Evolutionary conservation across 148 eudicot genomes (phyloP).

Genomic region (Beta vulgaris): DNA sequence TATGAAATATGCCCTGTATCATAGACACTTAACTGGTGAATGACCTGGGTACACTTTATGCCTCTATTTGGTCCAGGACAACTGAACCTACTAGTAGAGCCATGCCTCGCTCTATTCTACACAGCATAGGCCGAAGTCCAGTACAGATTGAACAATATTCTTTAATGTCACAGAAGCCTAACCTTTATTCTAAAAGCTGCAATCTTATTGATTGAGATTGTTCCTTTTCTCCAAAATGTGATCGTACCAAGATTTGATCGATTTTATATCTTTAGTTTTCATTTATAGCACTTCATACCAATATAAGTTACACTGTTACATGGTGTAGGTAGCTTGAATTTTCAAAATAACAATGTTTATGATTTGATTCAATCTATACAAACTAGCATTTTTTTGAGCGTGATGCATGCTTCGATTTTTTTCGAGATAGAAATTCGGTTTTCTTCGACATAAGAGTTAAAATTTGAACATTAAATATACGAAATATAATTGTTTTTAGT

Average conservation of each 20-base stretch:
- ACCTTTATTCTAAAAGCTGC: neutral
- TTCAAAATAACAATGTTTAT: no score
- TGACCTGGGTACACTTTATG: neutral
- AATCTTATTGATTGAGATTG: neutral
- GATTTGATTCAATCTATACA: no score
- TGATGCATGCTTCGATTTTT: no score
- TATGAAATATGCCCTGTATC: constrained; percentile 58
- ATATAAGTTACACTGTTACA: no score
- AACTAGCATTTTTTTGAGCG: no score
- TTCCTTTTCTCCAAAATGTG: neutral
- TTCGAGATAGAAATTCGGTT: no score
- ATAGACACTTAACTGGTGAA: constrained; percentile 30
- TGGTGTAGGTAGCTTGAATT: no score
- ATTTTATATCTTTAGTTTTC: no score
- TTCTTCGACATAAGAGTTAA: no score
- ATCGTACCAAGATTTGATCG: neutral
- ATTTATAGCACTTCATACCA: no score
- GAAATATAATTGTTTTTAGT: no score
- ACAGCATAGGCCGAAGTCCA: neutral
- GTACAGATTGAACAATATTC: neutral
- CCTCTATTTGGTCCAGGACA: neutral
- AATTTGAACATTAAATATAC: no score
- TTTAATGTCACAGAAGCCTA: neutral
- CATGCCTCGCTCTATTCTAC: neutral
- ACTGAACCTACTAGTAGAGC: neutral